Evolutionary conservation across 1,284 basidiomycete genomes (phyloP), one percentile per base, ranked within the genome.

Genomic region (Cutaneotrichosporon cavernicola): DNA sequence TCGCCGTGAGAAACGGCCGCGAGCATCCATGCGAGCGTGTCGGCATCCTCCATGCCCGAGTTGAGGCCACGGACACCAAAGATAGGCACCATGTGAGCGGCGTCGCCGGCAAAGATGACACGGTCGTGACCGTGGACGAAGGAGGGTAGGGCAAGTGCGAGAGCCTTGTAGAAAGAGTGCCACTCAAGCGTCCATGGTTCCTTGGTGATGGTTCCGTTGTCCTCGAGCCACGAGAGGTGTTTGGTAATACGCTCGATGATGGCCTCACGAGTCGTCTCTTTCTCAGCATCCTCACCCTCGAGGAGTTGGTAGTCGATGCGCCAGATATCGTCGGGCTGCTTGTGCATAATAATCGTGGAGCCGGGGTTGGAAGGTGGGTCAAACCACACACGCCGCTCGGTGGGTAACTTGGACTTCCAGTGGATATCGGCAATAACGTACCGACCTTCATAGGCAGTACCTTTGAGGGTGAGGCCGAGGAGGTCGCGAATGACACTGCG

Each of bases 321-420:
- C 66, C 66, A 68, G 47, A 68, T 68, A 59, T 68, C 58, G 61
- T 65, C 61, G 5, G 66, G 66, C 61, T 68, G 66, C 64, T 68
- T 68, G 66, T 68, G 66, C 66, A 68, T 68, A 43, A 68, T 68
- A 21, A 68, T 60, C 0, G 66, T 68, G 13, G 61, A 63, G 38
- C 63, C 64, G 4, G 66, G 66, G 64, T 68, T 68, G 46, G 49
- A 55, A 4, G 66, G 66, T 13, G 66, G 66, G 56, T 68, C 64
- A 32, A 68, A 68, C 66, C 66, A 68, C 9, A 68, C 66, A 7
- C 31, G 46, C 21, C 66, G 63, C 56, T 63, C 61, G 9, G 51
- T 68, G 0, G 63, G 61, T 9, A 68, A 51, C 7, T 59, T 56
- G 30, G 59, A 59, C 63, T 65, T 68, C 66, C 66, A 68, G 59